A percentile compares a stretch with the other conserved stretches of the same genome.
Conservation (phyloP, 768 basidiomycete genomes). For the Cystofilobasidium capitatum region DNA sequence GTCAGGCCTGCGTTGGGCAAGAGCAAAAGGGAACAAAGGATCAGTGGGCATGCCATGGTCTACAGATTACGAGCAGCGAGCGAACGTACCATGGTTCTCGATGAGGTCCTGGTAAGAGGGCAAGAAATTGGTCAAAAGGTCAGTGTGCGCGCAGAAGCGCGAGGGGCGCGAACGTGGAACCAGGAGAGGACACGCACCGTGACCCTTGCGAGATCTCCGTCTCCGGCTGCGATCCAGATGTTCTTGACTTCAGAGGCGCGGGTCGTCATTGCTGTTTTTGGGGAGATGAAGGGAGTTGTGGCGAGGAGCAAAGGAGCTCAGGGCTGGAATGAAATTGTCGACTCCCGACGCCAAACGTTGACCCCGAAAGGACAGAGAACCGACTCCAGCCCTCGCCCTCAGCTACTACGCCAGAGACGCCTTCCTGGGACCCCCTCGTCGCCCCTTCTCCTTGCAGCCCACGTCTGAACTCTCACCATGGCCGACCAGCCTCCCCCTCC, state of each 20-base stretch:
- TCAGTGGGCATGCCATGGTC: background rate
- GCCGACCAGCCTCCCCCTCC: too few relatives aligned
- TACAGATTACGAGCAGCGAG: background rate
- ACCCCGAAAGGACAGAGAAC: too few relatives aligned
- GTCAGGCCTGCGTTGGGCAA: background rate
- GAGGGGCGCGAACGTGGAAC: conserved; percentile 14
- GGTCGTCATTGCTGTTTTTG: too few relatives aligned
- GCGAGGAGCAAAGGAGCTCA: background rate
- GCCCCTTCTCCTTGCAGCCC: background rate
- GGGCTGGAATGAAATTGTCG: too few relatives aligned
- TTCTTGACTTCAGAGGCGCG: conserved; percentile 42
- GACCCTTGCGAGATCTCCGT: conserved; percentile 73
- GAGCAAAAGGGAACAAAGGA: background rate
- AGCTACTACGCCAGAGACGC: too few relatives aligned
- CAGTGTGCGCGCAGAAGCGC: background rate
- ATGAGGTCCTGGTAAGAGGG: conserved; percentile 15
- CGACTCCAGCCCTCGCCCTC: too few relatives aligned
- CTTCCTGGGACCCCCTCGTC: too few relatives aligned
- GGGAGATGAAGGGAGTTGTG: too few relatives aligned
- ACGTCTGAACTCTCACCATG: background rate
- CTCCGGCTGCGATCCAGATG: conserved; percentile 87
- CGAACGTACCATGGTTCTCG: conserved; percentile 11
- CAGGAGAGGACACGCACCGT: conserved; percentile 45
- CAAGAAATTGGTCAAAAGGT: background rate
- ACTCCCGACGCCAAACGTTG: too few relatives aligned